Percentiles rank a stretch among this genome's conserved stretches.
Evolutionary conservation across 306 rosid genomes (phyloP).

Genomic region (Quercus berberidifolia): DNA sequence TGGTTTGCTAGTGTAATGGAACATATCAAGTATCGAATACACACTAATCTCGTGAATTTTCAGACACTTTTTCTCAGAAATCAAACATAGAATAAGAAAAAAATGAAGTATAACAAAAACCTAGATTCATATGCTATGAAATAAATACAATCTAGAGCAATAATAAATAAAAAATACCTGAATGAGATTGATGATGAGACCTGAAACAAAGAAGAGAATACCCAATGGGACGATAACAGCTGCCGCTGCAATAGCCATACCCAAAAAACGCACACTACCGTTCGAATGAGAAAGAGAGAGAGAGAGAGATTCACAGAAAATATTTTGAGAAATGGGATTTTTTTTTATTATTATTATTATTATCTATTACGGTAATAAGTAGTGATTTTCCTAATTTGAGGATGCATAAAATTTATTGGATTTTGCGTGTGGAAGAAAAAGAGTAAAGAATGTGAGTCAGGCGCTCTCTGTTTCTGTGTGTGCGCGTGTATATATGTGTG

Average conservation of each 20-base stretch:
- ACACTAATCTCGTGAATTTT: background rate
- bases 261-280: constrained; percentile 6
- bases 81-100: background rate
- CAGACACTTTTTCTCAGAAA: background rate
- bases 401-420: no score
- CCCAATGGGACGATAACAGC: constrained; percentile 83
- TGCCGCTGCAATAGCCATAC: constrained; percentile 82
- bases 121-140: background rate
- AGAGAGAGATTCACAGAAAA: background rate
- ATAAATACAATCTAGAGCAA: background rate
- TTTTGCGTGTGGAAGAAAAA: no score
- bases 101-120: background rate
- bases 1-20: background rate
- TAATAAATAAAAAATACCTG: constrained; percentile 47
- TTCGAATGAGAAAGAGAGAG: background rate
- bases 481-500: no score
- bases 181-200: constrained; percentile 74
- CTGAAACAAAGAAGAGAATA: constrained; percentile 78
- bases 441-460: no score
- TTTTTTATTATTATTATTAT: no score
- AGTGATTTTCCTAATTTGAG: no score
- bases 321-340: no score
- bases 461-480: no score
- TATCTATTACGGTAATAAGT: no score
- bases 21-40: background rate